Conservation (phyloP, 805 yeast species). For the Phaffomyces thermotolerans region DNA sequence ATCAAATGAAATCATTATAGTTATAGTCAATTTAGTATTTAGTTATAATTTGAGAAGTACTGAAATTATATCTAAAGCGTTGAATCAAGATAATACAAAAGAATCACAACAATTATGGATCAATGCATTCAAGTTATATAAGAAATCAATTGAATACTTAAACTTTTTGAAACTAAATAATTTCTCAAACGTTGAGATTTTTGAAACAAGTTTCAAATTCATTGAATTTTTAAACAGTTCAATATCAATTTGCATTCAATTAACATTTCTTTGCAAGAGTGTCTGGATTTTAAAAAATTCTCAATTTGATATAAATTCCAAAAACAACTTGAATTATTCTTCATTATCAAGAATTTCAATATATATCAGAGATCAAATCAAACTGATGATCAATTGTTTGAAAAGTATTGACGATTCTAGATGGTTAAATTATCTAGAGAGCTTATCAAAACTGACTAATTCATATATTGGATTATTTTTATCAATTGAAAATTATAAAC, state of each 20-base stretch:
- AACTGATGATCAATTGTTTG: constrained; percentile 15
- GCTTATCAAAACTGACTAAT: constrained; percentile 28
- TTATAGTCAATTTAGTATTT: constrained; percentile 9
- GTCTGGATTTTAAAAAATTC: constrained; percentile 19
- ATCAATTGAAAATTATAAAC: constrained; percentile 38
- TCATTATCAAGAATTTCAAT: constrained; percentile 40
- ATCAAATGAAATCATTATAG: constrained; percentile 14
- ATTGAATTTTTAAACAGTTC: constrained; percentile 8
- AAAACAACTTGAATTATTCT: constrained; percentile 25
- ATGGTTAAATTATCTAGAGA: constrained; percentile 12
- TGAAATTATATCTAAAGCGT: constrained; percentile 7
- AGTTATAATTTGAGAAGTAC: constrained; percentile 10
- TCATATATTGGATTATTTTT: constrained; percentile 40
- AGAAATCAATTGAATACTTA: constrained; percentile 13
- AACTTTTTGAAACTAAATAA: constrained; percentile 9
- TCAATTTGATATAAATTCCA: constrained; percentile 20
- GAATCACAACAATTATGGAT: constrained; percentile 12
- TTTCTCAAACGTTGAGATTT: not conserved
- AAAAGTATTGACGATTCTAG: not conserved
- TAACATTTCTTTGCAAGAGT: constrained; percentile 24
- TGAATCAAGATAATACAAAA: not conserved
- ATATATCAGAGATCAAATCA: constrained; percentile 29
- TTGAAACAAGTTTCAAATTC: constrained; percentile 10
- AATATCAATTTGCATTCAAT: constrained; percentile 22
- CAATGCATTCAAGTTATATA: constrained; percentile 14